Base-by-base conservation (phyloP, 2,329 filamentous ascomycete species). In the Microdochium nivale region DNA sequence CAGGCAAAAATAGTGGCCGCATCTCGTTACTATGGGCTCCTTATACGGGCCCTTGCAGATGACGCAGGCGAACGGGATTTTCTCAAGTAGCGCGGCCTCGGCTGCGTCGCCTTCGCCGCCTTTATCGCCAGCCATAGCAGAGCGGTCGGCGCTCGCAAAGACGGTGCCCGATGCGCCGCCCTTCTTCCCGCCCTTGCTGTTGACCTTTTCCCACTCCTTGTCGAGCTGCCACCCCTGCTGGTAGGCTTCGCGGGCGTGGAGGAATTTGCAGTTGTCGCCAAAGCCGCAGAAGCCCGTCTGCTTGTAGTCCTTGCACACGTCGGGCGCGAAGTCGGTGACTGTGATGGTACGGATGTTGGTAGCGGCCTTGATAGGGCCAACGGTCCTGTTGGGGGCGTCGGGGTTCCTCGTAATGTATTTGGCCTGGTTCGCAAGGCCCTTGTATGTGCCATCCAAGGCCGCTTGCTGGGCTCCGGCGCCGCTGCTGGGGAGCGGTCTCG, bases 151-250 rank as follows among this genome's bases (percentile, higher is more conserved):
- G 50, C 76, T 82, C 25, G 81, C 79, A 2, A 87, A 74, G 0
- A 82, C 69, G 2, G 80, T 88, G 7, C 84, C 85, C 4, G n/a
- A n/a, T n/a, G 71, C 74, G 1, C 79, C 58, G 46, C 79, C 75
- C 62, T 82, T 84, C 67, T 83, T 84, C 48, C 80, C 87, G 62
- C 87, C 91, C 7, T 83, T 88, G 2, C 87, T 91, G 7, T 83
- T 88, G 2, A 85, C 83, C 33, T 81, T 86, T 65, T 99, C 94
- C 94, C 94, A 99, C 48, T 97, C 92, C 50, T 80, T 79, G 67
- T 99, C 94, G 3, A 99, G 77, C 66, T 97, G 90, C 94, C 94
- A 99, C 2, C 94, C 94, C 65, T 91, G 87, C 60, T 92, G 90
- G 64, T 89, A 87, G 67, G 90, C 87, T 61, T 88, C 85, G 53